phyloP scores from a whole-genome alignment of 768 basidiomycete species.

The Sporobolomyces roseus region DNA sequence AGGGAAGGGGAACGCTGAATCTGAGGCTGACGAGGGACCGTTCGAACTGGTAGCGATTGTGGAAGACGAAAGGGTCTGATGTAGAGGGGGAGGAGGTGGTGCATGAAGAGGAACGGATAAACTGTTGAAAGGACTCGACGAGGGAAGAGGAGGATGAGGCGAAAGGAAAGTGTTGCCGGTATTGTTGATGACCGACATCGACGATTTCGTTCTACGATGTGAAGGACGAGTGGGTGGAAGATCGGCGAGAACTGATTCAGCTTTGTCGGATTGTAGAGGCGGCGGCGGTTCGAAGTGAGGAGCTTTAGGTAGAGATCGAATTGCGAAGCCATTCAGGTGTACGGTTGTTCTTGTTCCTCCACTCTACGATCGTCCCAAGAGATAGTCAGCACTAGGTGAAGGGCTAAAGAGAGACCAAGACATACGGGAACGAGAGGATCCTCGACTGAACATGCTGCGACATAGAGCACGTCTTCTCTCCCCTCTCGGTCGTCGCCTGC shows the following conservation, averaged over 20 bases:
- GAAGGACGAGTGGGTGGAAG: conserved; percentile 14
- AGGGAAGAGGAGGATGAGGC: conserved; percentile 1
- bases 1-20: conserved; percentile 13
- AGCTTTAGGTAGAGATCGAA: conserved; percentile 21
- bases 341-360: conserved; percentile 8
- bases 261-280: background rate
- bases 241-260: background rate
- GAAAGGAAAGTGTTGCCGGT: background rate
- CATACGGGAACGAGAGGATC: conserved; percentile 34
- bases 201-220: conserved; percentile 33
- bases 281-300: conserved; percentile 31
- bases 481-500: background rate
- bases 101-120: background rate
- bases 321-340: conserved; percentile 22
- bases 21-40: background rate
- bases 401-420: background rate
- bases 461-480: conserved; percentile 9
- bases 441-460: conserved; percentile 15
- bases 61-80: conserved; percentile 3
- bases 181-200: conserved; percentile 8
- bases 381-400: background rate
- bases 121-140: conserved; percentile 6
- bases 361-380: background rate
- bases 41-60: conserved; percentile 10
- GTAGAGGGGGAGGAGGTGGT: conserved; percentile 3